Evolutionary conservation across 2,329 filamentous ascomycete genomes (phyloP), one percentile per base, ranked within the genome.

Genomic region (Talaromyces sp.): DNA sequence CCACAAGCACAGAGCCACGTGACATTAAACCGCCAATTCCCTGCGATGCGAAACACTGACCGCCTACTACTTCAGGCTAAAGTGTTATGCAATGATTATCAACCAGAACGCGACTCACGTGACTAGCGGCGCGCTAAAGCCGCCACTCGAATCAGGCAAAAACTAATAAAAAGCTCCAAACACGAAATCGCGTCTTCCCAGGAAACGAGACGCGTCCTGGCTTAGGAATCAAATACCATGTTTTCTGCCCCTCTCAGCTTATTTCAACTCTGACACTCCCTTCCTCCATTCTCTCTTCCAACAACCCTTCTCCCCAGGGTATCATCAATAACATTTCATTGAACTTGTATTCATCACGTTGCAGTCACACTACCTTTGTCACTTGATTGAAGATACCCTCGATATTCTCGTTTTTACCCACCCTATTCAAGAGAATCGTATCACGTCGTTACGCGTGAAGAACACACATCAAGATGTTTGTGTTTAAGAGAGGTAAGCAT

Each of bases 401-500:
- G 31, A 56, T 27, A 24, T 22, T 7, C n/a, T 56, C 52, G 19
- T 22, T 39, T 24, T 22, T 19, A 19, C n/a, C 3, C 19, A 37
- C n/a, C 19, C 11, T 37, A 37, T 56, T 35, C 27, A 56, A 57
- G 33, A 35, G 13, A 39, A 14, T 37, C 16, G 39, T 27, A 8
- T 31, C 50, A 27, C 50, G 37, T 43, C 56, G 31, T 37, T 24
- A 66, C 52, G 58, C 52, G 60, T 54, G 41, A 60, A 50, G 35
- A 37, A 39, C 50, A 63, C 50, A 63, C 35, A 63, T 69, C 74
- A 82, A 74, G 69, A 87, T 87, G 85, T 87, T 85, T 76, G 85
- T 87, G 73, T 85, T 85, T 76, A 87, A 87, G 79, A 81, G 85
- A 81, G 85, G 85, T 87, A 82, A 71, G 81, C 73, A 63, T 62